Conservation (phyloP, 495 filamentous ascomycete species). For the Trichoderma reesei region DNA sequence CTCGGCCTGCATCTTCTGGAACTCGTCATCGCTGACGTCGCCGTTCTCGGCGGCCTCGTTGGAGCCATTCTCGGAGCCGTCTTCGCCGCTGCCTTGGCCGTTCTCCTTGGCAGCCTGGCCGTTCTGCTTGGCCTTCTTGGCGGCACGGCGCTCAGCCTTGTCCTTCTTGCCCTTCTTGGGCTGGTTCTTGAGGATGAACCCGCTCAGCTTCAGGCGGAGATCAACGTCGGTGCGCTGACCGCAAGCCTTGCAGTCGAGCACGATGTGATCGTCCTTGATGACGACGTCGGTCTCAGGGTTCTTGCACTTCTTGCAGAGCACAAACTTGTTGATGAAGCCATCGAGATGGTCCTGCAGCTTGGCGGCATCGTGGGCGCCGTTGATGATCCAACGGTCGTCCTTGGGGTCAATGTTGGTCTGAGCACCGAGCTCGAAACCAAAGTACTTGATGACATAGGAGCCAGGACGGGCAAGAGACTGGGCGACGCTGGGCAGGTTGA, state of each 20-base stretch:
- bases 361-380: slow-evolving; percentile 87
- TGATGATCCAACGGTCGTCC: slow-evolving; percentile 99
- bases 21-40: slow-evolving; percentile 76
- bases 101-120: slow-evolving; percentile 52
- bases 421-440: slow-evolving; percentile 95
- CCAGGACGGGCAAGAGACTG: slow-evolving; percentile 86
- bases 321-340: slow-evolving; percentile 95
- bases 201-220: slow-evolving; percentile 86
- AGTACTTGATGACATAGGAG: slow-evolving; percentile 97
- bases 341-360: slow-evolving; percentile 99
- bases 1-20: slow-evolving; percentile 75
- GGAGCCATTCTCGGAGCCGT: slow-evolving; percentile 65
- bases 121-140: slow-evolving; percentile 73
- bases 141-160: slow-evolving; percentile 83
- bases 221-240: slow-evolving; percentile 87
- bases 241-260: slow-evolving; percentile 96
- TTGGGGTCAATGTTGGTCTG: slow-evolving; percentile 95
- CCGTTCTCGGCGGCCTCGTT: slow-evolving; percentile 57
- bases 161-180: slow-evolving; percentile 89
- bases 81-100: slow-evolving; percentile 50
- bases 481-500: slow-evolving; percentile 94
- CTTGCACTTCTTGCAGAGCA: slow-evolving; percentile 99
- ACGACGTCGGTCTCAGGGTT: slow-evolving; percentile 95
- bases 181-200: slow-evolving; percentile 93
- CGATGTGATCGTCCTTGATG: slow-evolving; percentile 83